Evolutionary conservation across 805 yeast genomes (phyloP).

Genomic region (Candida boidinii): DNA sequence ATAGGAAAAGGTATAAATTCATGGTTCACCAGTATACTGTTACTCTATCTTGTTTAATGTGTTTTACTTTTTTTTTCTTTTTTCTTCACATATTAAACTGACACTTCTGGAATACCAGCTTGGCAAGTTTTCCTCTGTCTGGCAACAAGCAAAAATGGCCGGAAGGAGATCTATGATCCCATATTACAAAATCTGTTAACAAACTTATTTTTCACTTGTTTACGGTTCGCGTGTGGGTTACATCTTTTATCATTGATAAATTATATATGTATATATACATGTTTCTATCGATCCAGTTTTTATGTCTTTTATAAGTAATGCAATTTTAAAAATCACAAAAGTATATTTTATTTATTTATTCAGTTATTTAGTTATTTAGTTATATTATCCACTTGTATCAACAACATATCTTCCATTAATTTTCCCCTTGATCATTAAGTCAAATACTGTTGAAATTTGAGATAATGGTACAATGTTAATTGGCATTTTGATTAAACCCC

Average conservation of each 20-base stretch:
- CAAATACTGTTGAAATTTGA: constrained; percentile 50
- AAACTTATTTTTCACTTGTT: constrained; percentile 1
- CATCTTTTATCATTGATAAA: background rate
- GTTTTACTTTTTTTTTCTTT: constrained; percentile 8
- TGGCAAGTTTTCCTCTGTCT: constrained; percentile 22
- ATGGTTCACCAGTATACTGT: background rate
- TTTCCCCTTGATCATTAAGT: constrained; percentile 67
- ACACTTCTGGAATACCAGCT: constrained; percentile 35
- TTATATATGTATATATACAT: no score
- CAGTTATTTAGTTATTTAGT: no score
- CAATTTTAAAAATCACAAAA: no score
- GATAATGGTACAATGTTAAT: constrained; percentile 63
- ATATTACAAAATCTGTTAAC: constrained; percentile 4
- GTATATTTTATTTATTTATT: no score
- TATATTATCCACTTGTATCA: no score
- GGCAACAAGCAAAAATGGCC: constrained; percentile 30
- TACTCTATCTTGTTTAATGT: background rate
- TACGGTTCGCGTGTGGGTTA: constrained; percentile 8
- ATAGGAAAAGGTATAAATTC: no score
- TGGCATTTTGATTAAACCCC: constrained; percentile 7
- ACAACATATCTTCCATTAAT: constrained; percentile 76
- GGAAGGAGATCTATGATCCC: constrained; percentile 23
- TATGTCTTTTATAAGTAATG: no score
- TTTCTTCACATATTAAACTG: constrained; percentile 17
- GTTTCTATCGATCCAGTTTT: no score